Conservation (phyloP, 306 rosid species). For the Phaseolus lunatus region DNA sequence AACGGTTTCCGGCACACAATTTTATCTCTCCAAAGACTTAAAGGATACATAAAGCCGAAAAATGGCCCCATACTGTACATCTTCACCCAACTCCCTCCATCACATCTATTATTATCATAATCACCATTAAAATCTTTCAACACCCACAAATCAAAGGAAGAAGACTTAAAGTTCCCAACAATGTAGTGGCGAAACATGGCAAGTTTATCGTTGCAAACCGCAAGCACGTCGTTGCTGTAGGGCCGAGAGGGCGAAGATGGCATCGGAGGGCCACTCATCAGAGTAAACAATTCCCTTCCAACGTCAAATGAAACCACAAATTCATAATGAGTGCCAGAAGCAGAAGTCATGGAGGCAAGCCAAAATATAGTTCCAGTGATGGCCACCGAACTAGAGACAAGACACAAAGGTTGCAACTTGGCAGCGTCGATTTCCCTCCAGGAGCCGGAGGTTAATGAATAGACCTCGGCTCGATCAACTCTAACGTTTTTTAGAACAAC, state of each 20-base stretch:
- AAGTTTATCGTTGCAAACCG: conserved; percentile 3
- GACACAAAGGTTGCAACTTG: background rate
- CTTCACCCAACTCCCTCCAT: conserved; percentile 30
- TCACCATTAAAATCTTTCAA: background rate
- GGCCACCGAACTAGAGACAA: background rate
- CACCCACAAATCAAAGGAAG: conserved; percentile 37
- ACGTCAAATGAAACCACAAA: conserved; percentile 28
- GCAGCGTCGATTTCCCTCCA: conserved; percentile 34
- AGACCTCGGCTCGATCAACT: background rate
- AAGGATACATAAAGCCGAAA: conserved; percentile 1
- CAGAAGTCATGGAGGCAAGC: background rate
- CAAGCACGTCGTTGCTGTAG: background rate
- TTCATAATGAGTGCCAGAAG: background rate
- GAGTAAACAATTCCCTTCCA: background rate
- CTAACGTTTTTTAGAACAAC: background rate
- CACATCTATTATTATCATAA: background rate
- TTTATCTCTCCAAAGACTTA: conserved; percentile 33
- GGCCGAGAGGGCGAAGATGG: background rate
- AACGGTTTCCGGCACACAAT: conserved; percentile 17
- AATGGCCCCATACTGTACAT: conserved; percentile 23
- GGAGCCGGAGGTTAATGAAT: conserved; percentile 9
- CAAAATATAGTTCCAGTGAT: conserved; percentile 26
- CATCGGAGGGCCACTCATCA: conserved; percentile 15
- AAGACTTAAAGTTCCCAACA: background rate
- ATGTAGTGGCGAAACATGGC: conserved; percentile 29